Evolutionary conservation across 2,329 filamentous ascomycete genomes (phyloP).

Genomic region (Blastomyces gilchristii): DNA sequence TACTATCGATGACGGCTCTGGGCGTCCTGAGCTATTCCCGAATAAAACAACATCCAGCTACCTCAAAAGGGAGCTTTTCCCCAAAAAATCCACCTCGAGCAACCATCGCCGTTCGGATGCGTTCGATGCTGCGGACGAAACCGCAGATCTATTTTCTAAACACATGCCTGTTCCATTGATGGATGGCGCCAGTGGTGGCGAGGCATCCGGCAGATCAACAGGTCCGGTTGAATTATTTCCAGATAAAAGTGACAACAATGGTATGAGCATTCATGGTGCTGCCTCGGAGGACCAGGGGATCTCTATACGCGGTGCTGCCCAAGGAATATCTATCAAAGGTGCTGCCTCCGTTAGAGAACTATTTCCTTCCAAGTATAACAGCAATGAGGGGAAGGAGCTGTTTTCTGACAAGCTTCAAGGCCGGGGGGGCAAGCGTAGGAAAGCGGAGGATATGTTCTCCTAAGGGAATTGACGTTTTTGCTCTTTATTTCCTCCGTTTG

Average conservation of each 20-base stretch:
- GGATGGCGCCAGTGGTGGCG: conserved; percentile 29
- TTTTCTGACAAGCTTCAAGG: conserved; percentile 53
- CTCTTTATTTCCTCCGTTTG: neutral
- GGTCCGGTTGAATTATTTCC: conserved; percentile 31
- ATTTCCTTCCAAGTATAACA: conserved; percentile 52
- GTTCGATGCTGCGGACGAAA: conserved; percentile 46
- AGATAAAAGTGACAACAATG: conserved; percentile 19
- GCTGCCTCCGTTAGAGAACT: conserved; percentile 56
- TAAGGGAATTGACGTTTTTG: conserved; percentile 30
- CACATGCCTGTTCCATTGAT: conserved; percentile 42
- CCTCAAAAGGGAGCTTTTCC: conserved; percentile 50
- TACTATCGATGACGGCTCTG: conserved; percentile 20
- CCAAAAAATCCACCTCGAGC: conserved; percentile 34
- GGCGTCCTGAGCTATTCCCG: conserved; percentile 40
- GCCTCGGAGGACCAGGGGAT: conserved; percentile 36
- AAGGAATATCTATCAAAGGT: conserved; percentile 59
- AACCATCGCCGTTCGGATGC: conserved; percentile 42
- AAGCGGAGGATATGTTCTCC: conserved; percentile 62
- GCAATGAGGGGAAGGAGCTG: conserved; percentile 58
- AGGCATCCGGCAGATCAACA: conserved; percentile 6
- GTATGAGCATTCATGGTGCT: conserved; percentile 52
- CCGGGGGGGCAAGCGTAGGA: conserved; percentile 50
- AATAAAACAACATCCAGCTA: conserved; percentile 35
- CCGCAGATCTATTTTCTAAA: conserved; percentile 42
- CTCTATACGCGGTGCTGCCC: conserved; percentile 32